These are phyloP conservation scores for Alternaria hordeiaustralica DNA, from an alignment of 2,329 filamentous ascomycete genomes.

Conservation along the genomic window DNA sequence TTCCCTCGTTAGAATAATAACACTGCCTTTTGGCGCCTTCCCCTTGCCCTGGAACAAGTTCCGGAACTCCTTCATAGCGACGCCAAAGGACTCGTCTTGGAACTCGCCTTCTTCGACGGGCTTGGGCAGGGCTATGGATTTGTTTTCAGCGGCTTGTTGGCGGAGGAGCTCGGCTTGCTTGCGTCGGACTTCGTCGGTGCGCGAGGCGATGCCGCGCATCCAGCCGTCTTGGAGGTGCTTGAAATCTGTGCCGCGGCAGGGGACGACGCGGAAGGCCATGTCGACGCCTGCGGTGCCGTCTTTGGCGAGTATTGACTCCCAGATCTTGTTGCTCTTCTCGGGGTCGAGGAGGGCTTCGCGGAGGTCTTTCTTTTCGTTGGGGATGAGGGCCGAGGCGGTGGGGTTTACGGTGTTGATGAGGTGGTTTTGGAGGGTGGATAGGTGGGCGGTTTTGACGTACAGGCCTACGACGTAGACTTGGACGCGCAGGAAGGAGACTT, in stretches of 20 bases:
- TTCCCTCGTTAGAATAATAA: constrained; percentile 76
- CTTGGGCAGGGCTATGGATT: constrained; percentile 36
- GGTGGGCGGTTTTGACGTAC: constrained; percentile 84
- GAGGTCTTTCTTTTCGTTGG: constrained; percentile 78
- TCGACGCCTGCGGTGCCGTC: constrained; percentile 65
- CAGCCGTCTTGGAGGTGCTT: constrained; percentile 90
- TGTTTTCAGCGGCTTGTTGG: constrained; percentile 54
- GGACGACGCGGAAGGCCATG: constrained; percentile 81
- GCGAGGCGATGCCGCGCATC: constrained; percentile 80
- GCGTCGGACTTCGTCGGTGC: constrained; percentile 62
- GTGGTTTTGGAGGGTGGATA: constrained; percentile 78
- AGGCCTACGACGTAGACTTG: constrained; percentile 95
- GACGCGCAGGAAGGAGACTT: constrained; percentile 86
- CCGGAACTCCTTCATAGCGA: constrained; percentile 79
- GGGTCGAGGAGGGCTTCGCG: constrained; percentile 73
- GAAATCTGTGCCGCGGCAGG: constrained; percentile 94
- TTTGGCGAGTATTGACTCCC: constrained; percentile 70
- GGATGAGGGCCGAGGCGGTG: constrained; percentile 80
- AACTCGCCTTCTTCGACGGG: constrained; percentile 55
- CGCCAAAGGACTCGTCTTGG: constrained; percentile 77
- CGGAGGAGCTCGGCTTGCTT: constrained; percentile 41
- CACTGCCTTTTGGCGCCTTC: constrained; percentile 79
- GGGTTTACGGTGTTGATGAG: constrained; percentile 79
- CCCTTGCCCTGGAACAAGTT: constrained; percentile 77
- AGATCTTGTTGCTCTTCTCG: constrained; percentile 71